Percentiles rank a stretch among this genome's conserved stretches.
phyloP scores from a whole-genome alignment of 805 yeast genomes.

The Candida railenensis region DNA sequence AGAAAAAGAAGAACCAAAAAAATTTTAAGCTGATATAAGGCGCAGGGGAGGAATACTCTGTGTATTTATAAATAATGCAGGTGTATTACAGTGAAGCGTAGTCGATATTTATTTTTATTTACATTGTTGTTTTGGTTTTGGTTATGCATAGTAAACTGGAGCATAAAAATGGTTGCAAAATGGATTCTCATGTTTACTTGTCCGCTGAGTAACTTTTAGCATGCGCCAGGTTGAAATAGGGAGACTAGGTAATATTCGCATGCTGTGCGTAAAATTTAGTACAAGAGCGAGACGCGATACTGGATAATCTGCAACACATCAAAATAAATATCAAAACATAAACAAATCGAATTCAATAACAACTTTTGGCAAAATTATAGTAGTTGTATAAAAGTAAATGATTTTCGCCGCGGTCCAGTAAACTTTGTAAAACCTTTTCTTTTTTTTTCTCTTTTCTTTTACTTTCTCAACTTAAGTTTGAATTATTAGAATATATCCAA shows the following conservation, averaged over 20 bases:
- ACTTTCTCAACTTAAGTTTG: not conserved
- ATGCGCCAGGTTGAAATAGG: not conserved
- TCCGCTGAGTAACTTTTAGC: not conserved
- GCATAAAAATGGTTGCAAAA: conserved; percentile 2
- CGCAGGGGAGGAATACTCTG: not conserved
- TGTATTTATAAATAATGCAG: not conserved
- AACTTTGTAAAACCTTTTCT: not conserved
- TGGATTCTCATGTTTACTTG: not conserved
- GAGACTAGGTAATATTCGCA: not conserved
- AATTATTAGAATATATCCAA: conserved; percentile 15
- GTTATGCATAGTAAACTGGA: not conserved
- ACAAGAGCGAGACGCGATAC: conserved; percentile 1
- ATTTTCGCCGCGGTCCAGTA: not conserved
- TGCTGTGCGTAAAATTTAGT: not conserved
- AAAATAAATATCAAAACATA: not conserved
- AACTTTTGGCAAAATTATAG: not conserved
- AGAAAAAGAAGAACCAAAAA: not conserved
- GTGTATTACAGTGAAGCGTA: not conserved
- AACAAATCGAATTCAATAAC: not conserved
- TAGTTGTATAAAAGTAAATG: not conserved
- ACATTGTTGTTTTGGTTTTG: conserved; percentile 1
- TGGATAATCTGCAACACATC: not conserved
- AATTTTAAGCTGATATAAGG: not conserved
- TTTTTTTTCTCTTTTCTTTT: conserved; percentile 1
- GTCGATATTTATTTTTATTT: not conserved